phyloP scores from a whole-genome alignment of 192 early-diverging fungal genomes.

The Oehlia diaphana region DNA sequence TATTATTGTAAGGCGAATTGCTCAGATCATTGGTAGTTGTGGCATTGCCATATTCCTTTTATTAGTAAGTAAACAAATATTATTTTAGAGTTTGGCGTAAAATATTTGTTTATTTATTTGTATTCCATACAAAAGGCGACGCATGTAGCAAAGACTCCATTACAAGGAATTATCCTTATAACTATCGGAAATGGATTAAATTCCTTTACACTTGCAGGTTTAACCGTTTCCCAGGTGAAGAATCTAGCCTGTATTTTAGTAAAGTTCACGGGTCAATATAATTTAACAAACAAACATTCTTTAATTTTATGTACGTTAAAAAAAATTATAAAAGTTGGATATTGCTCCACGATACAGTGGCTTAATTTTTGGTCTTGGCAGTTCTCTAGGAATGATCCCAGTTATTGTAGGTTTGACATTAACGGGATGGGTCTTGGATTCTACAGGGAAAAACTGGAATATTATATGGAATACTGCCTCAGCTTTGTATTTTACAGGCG shows the following conservation, averaged over 20 bases:
- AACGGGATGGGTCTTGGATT: conserved; percentile 35
- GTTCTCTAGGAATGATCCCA: conserved; percentile 39
- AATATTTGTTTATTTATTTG: too few relatives aligned
- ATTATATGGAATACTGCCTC: conserved; percentile 35
- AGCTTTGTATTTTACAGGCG: conserved; percentile 33
- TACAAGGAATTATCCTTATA: conserved; percentile 32
- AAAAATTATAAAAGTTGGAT: conserved; percentile 31
- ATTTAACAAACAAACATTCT: background rate
- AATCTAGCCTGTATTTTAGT: background rate
- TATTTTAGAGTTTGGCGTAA: background rate
- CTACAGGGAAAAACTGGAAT: conserved; percentile 28
- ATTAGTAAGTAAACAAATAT: conserved; percentile 4
- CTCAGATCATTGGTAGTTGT: conserved; percentile 36
- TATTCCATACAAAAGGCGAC: conserved; percentile 16
- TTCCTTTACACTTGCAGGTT: conserved; percentile 37
- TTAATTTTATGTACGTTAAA: background rate
- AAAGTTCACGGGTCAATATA: too few relatives aligned
- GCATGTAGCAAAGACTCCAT: conserved; percentile 29
- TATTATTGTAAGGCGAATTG: conserved; percentile 28
- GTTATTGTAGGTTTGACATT: conserved; percentile 36
- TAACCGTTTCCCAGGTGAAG: conserved; percentile 38
- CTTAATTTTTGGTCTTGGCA: conserved; percentile 42
- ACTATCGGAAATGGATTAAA: conserved; percentile 37
- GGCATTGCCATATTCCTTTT: conserved; percentile 34
- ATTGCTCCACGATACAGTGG: conserved; percentile 43